Conservation (phyloP, 2,329 filamentous ascomycete genomes). For the Cladosporium sp. region DNA sequence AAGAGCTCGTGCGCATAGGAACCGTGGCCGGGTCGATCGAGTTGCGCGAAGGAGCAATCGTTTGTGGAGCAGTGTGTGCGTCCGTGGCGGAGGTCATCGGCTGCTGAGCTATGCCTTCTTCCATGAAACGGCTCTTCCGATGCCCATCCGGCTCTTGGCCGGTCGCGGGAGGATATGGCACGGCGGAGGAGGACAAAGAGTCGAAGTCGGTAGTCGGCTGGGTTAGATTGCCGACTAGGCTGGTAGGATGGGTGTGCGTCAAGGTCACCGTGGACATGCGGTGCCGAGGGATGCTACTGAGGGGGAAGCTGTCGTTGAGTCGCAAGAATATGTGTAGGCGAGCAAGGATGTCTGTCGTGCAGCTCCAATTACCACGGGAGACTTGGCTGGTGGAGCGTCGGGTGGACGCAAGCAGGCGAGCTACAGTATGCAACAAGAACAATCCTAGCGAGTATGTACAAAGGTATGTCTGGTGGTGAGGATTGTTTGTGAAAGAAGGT, state of each 20-base stretch:
- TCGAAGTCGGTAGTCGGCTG: neutral
- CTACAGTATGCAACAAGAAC: neutral
- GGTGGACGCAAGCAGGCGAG: neutral
- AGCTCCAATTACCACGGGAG: neutral
- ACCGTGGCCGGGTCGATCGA: conserved; percentile 49
- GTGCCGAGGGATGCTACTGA: neutral
- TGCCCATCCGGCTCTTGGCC: conserved; percentile 17
- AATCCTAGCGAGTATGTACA: conserved; percentile 17
- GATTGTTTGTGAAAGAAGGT: conserved; percentile 12
- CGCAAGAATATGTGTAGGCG: neutral
- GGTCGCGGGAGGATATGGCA: conserved; percentile 8
- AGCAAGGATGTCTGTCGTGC: conserved; percentile 5
- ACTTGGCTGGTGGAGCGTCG: neutral
- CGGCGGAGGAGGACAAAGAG: neutral
- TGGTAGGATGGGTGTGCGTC: neutral
- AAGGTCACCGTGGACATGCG: conserved; percentile 7
- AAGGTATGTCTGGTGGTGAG: neutral
- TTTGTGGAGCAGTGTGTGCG: neutral
- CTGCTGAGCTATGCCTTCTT: conserved; percentile 18
- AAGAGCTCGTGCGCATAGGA: conserved; percentile 72
- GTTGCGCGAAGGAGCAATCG: neutral
- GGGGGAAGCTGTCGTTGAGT: conserved; percentile 19
- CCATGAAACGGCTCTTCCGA: conserved; percentile 23
- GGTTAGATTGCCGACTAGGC: neutral
- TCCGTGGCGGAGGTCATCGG: neutral